Evolutionary conservation across 2,329 filamentous ascomycete genomes (phyloP).

Genomic region (Fusarium sp.): DNA sequence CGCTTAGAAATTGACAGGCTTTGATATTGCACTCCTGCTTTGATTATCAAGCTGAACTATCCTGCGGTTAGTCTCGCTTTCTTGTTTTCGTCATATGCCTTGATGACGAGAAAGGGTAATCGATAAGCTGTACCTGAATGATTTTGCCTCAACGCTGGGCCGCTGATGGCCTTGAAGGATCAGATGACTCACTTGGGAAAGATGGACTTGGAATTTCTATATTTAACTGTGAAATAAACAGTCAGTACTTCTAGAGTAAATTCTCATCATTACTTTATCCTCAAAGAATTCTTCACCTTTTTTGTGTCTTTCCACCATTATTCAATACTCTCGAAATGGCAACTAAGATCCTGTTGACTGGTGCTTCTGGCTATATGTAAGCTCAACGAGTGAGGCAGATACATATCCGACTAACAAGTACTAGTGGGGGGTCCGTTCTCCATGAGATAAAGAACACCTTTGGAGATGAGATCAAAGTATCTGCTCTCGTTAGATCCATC

Average conservation of each 20-base stretch:
- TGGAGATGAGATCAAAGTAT: not conserved
- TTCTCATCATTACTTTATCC: not conserved
- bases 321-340: too few species aligned
- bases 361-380: not conserved
- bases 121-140: too few species aligned
- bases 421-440: not conserved
- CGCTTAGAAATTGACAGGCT: not conserved
- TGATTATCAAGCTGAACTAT: not conserved
- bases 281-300: not conserved
- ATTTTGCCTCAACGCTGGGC: not conserved
- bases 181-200: not conserved
- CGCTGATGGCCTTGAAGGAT: not conserved
- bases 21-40: not conserved
- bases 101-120: not conserved
- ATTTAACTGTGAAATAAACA: not conserved
- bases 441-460: not conserved
- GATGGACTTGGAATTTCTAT: not conserved
- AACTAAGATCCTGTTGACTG: not conserved
- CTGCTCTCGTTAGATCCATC: not conserved
- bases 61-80: not conserved
- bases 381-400: not conserved
- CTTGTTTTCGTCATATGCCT: not conserved
- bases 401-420: not conserved
- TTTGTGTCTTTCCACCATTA: too few species aligned
- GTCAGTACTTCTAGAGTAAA: too few species aligned